Percentiles rank a stretch among this genome's conserved stretches.
Conservation (phyloP, 441 rosid species). For the Mallotus japonicus region DNA sequence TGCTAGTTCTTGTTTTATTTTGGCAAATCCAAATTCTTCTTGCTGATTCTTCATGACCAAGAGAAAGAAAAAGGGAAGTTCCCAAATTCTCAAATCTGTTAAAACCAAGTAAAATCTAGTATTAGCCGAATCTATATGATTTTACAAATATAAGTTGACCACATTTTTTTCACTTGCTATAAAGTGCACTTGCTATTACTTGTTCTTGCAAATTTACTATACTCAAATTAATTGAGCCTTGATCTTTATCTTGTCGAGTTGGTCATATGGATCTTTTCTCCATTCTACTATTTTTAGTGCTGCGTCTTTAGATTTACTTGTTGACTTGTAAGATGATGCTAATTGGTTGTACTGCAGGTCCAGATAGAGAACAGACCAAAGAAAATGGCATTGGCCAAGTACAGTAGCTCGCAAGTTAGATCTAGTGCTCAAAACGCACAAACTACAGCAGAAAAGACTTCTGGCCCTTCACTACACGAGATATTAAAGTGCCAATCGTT, state of each 20-base stretch:
- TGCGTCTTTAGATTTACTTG: slow-evolving; percentile 1
- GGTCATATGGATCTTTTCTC: background rate
- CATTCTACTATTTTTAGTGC: background rate
- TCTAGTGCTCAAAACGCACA: slow-evolving; percentile 37
- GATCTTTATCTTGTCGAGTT: background rate
- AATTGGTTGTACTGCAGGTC: slow-evolving; percentile 36
- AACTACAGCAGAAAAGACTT: slow-evolving; percentile 32
- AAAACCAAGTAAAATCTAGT: no score
- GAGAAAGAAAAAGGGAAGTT: no score
- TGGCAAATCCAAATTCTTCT: background rate
- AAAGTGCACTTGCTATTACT: background rate
- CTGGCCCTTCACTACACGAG: slow-evolving; percentile 61
- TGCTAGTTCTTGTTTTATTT: background rate
- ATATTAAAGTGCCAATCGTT: slow-evolving; percentile 60
- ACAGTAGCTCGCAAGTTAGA: slow-evolving; percentile 52
- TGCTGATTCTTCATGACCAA: background rate
- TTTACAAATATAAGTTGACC: no score
- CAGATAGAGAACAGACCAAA: slow-evolving; percentile 45
- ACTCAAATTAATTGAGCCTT: background rate
- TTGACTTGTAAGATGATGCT: background rate
- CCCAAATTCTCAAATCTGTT: no score
- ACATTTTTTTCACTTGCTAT: background rate
- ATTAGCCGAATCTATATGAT: no score
- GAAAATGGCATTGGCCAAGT: slow-evolving; percentile 56
- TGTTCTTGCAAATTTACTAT: background rate